phyloP scores from a whole-genome alignment of 371 early-diverging fungal species.

The Coemansia sp. region DNA sequence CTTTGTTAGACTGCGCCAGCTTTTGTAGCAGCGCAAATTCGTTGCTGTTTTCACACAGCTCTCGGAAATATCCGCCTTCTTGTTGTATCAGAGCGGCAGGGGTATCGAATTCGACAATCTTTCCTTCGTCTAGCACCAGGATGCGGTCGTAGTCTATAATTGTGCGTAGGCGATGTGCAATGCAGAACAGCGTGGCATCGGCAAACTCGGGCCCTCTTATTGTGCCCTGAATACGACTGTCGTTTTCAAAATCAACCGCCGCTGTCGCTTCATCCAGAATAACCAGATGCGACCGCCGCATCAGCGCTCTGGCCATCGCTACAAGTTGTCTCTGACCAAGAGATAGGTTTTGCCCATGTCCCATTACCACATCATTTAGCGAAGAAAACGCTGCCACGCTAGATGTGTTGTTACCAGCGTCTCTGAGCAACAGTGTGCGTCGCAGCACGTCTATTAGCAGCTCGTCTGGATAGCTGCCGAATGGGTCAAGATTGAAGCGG shows the following conservation, averaged over 20 bases:
- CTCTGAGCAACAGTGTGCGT: conserved; percentile 59
- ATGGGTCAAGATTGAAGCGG: conserved; percentile 78
- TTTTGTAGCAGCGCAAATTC: conserved; percentile 1
- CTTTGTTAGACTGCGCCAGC: background rate
- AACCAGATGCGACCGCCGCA: conserved; percentile 71
- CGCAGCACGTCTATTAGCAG: conserved; percentile 79
- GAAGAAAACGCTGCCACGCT: conserved; percentile 54
- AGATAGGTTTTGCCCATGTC: conserved; percentile 48
- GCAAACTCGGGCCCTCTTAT: conserved; percentile 66
- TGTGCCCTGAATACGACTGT: conserved; percentile 64
- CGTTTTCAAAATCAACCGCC: conserved; percentile 73
- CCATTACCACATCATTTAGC: conserved; percentile 59
- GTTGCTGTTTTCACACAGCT: conserved; percentile 45
- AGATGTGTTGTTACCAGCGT: conserved; percentile 36
- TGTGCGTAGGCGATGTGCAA: conserved; percentile 83
- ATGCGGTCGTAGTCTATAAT: conserved; percentile 89
- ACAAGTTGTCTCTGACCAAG: conserved; percentile 88
- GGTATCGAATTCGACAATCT: conserved; percentile 73
- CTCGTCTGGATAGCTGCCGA: conserved; percentile 66
- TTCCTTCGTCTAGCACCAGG: conserved; percentile 80
- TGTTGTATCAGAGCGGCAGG: conserved; percentile 60
- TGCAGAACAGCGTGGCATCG: conserved; percentile 66
- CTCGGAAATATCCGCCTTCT: conserved; percentile 38
- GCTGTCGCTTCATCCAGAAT: conserved; percentile 92
- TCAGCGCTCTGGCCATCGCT: conserved; percentile 78